Conservation (phyloP, 2,329 filamentous ascomycete genomes). For the Hypoxylon sp. region DNA sequence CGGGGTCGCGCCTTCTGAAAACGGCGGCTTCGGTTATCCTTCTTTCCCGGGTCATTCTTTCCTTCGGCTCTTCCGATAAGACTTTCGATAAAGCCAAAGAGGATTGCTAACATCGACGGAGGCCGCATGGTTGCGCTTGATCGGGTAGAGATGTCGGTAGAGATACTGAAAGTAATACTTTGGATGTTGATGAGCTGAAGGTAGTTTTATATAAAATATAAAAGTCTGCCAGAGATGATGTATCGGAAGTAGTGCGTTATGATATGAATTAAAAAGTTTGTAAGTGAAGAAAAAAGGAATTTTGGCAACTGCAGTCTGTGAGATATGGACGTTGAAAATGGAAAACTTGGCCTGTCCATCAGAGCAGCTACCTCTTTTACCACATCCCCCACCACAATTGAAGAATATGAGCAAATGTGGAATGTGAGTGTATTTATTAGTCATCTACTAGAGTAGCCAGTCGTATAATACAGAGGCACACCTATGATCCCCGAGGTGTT, state of each 20-base stretch:
- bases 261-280: not conserved
- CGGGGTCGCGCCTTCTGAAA: no score
- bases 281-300: not conserved
- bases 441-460: not conserved
- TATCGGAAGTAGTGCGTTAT: not conserved
- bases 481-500: constrained; percentile 11
- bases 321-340: not conserved
- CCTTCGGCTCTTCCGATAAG: not conserved
- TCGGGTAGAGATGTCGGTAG: not conserved
- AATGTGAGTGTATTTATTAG: not conserved
- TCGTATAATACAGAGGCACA: constrained; percentile 22
- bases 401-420: not conserved
- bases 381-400: not conserved
- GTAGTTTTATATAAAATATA: not conserved
- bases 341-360: not conserved
- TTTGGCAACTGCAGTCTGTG: not conserved
- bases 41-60: not conserved
- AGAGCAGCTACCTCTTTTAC: not conserved
- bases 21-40: not conserved
- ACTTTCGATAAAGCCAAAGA: not conserved
- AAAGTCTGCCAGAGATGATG: not conserved
- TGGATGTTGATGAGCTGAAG: not conserved
- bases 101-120: not conserved
- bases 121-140: not conserved
- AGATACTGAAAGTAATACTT: not conserved